These are phyloP conservation scores for Craterostigma plantagineum DNA, from an alignment of 257 asterid species.

Conservation along the genomic window DNA sequence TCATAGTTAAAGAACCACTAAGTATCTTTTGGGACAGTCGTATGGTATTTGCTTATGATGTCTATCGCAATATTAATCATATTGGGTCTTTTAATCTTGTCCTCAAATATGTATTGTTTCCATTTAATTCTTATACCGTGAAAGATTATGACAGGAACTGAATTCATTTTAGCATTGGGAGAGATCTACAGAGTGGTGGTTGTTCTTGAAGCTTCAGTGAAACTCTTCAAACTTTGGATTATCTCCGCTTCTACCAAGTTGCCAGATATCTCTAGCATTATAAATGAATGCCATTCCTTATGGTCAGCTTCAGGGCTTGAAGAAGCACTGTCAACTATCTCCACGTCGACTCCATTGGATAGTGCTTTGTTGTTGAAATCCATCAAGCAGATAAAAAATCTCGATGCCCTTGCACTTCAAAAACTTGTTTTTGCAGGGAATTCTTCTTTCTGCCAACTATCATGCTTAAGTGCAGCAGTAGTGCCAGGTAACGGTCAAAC, in stretches of 20 bases:
- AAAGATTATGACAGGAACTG: constrained; percentile 31
- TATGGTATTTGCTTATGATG: background rate
- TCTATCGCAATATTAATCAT: background rate
- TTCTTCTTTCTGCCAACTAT: constrained; percentile 35
- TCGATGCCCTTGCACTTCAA: constrained; percentile 43
- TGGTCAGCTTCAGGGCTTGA: constrained; percentile 59
- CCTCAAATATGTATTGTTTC: constrained; percentile 3
- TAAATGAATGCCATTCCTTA: constrained; percentile 37
- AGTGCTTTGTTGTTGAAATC: constrained; percentile 26
- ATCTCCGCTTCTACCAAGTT: constrained; percentile 19
- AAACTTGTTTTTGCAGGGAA: constrained; percentile 21
- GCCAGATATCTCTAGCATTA: constrained; percentile 20
- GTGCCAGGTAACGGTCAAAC: constrained; percentile 31
- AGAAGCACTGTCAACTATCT: constrained; percentile 36
- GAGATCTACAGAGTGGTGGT: constrained; percentile 68
- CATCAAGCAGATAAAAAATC: constrained; percentile 26
- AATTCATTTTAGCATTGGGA: constrained; percentile 41
- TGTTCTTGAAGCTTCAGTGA: constrained; percentile 46
- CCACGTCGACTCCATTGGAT: constrained; percentile 16
- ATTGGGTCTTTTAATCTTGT: constrained; percentile 3
- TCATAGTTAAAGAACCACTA: no score
- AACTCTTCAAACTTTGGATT: constrained; percentile 67
- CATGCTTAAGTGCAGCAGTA: constrained; percentile 34
- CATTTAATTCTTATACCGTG: background rate
- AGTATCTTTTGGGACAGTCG: no score